phyloP scores from a whole-genome alignment of 192 early-diverging fungal genomes.

The Gonapodya prolifera region DNA sequence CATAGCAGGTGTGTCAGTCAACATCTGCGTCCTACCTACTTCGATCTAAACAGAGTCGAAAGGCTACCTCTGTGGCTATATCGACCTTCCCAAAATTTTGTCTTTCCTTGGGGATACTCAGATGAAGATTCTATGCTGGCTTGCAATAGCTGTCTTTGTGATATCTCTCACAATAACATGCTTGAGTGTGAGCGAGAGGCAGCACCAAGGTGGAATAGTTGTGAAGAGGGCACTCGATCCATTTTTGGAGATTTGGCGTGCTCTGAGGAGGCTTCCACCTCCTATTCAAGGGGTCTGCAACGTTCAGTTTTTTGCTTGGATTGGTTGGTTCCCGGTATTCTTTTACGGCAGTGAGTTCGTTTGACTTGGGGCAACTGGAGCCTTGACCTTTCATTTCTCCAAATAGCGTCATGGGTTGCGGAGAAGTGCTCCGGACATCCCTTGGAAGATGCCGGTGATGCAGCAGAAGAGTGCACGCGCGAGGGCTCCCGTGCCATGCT shows the following conservation, averaged over 20 bases:
- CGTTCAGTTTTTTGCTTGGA: slow-evolving; percentile 89
- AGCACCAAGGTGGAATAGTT: neutral
- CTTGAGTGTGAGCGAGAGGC: slow-evolving; percentile 38
- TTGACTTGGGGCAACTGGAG: neutral
- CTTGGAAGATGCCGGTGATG: neutral
- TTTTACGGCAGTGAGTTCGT: slow-evolving; percentile 49
- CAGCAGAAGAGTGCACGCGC: slow-evolving; percentile 41
- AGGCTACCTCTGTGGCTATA: slow-evolving; percentile 78
- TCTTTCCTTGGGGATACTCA: slow-evolving; percentile 60
- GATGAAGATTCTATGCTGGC: slow-evolving; percentile 63
- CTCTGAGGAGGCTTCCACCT: slow-evolving; percentile 47
- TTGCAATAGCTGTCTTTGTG: slow-evolving; percentile 54
- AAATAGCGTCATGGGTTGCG: neutral
- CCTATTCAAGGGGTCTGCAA: slow-evolving; percentile 67
- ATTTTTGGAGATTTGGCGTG: slow-evolving; percentile 23
- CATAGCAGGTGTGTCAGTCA: too few relatives aligned
- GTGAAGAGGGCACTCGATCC: slow-evolving; percentile 10
- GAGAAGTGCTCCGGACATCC: too few relatives aligned
- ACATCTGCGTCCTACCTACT: too few relatives aligned
- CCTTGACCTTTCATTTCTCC: neutral
- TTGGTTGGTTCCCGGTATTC: slow-evolving; percentile 93
- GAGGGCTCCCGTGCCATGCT: slow-evolving; percentile 80
- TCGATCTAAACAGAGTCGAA: too few relatives aligned
- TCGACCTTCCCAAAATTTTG: slow-evolving; percentile 57
- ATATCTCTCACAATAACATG: slow-evolving; percentile 52